phyloP scores from a whole-genome alignment of 1,139 yeast genomes.

The Nakaseomyces sp. region DNA sequence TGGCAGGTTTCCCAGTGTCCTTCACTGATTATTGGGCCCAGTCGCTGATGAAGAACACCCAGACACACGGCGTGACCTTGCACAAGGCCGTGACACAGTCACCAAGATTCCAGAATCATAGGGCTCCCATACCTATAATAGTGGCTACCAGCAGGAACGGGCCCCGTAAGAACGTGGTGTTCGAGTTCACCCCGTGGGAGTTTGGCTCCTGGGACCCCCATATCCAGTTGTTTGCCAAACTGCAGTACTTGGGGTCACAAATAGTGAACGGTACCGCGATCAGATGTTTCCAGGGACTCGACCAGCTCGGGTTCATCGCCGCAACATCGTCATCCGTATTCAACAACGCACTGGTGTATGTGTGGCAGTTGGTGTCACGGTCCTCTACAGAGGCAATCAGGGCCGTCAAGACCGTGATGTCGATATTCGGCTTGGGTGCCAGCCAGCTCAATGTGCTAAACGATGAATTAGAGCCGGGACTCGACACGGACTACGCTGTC shows the following conservation, averaged over 20 bases:
- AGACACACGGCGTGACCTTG: conserved; percentile 28
- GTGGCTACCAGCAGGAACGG: conserved; percentile 33
- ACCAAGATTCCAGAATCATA: conserved; percentile 30
- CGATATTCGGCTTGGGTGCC: conserved; percentile 39
- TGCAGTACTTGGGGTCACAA: conserved; percentile 47
- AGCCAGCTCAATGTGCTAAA: background rate
- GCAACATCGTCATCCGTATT: conserved; percentile 70
- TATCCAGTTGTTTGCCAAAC: conserved; percentile 43
- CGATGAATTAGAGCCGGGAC: background rate
- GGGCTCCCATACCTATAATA: conserved; percentile 40
- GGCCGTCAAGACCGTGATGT: conserved; percentile 40
- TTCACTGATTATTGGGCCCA: conserved; percentile 65
- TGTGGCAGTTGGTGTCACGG: conserved; percentile 39
- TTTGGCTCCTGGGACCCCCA: conserved; percentile 60
- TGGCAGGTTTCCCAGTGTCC: conserved; percentile 47
- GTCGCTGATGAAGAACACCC: conserved; percentile 39
- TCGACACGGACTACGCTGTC: conserved; percentile 54
- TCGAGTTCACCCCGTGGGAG: conserved; percentile 58
- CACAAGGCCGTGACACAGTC: conserved; percentile 16
- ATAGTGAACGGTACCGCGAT: conserved; percentile 33
- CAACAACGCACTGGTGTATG: conserved; percentile 43
- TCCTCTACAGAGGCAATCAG: conserved; percentile 35
- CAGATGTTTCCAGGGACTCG: conserved; percentile 50
- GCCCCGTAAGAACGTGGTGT: conserved; percentile 27
- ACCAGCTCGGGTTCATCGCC: conserved; percentile 63